phyloP scores from a whole-genome alignment of 2,329 filamentous ascomycete species.

The Fusarium acutatum region DNA sequence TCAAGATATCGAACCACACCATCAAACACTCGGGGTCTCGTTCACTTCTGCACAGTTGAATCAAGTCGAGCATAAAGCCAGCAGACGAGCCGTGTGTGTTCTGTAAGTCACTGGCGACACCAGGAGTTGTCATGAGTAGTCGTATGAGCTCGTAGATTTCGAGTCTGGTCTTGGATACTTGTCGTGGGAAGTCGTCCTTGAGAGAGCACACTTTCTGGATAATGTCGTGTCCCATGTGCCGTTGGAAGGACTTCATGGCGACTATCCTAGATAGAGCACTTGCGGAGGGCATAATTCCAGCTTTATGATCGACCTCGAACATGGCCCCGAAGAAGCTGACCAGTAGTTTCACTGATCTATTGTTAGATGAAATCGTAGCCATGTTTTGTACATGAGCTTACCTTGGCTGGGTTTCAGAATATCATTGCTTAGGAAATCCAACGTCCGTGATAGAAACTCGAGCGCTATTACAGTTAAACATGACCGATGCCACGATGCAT shows the following conservation, averaged over 20 bases:
- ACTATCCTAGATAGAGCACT: conserved; percentile 61
- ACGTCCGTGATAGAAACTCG: conserved; percentile 64
- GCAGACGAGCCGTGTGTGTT: conserved; percentile 54
- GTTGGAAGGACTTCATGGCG: conserved; percentile 61
- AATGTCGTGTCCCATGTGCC: conserved; percentile 57
- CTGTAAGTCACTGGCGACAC: conserved; percentile 55
- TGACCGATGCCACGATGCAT: background rate
- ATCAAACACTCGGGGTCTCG: conserved; percentile 66
- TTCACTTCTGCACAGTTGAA: conserved; percentile 63
- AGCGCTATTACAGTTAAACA: conserved; percentile 51
- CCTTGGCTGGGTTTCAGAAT: conserved; percentile 61
- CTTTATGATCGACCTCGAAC: conserved; percentile 67
- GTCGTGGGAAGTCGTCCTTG: conserved; percentile 65
- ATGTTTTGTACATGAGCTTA: conserved; percentile 35
- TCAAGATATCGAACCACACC: conserved; percentile 63
- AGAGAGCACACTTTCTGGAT: conserved; percentile 59
- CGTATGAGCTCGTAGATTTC: conserved; percentile 61
- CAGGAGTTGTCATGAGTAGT: conserved; percentile 53
- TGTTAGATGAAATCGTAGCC: conserved; percentile 3
- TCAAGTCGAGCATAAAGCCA: conserved; percentile 58
- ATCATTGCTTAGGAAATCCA: conserved; percentile 57
- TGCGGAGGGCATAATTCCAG: conserved; percentile 64
- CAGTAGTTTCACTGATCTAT: conserved; percentile 53
- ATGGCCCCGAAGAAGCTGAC: conserved; percentile 66
- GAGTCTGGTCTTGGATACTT: conserved; percentile 60